phyloP scores from a whole-genome alignment of 2,329 filamentous ascomycete species.

The Byssoonygena ceratinophila region DNA sequence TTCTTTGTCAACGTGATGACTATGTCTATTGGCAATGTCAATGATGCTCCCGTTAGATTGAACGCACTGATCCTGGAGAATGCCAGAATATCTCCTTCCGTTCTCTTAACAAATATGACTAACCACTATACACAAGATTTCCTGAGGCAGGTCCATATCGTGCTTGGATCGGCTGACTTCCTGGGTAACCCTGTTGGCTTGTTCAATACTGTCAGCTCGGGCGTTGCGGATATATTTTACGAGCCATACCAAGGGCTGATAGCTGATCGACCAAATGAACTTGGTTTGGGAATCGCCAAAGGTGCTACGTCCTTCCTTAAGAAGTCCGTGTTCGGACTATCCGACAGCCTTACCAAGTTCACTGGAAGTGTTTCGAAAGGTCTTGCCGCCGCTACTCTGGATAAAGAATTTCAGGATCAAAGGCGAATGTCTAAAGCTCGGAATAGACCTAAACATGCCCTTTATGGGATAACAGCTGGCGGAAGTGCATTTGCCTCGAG shows the following conservation, averaged over 20 bases:
- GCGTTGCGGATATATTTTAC: constrained; percentile 96
- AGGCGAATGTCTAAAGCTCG: constrained; percentile 85
- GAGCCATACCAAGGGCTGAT: constrained; percentile 97
- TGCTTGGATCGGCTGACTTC: constrained; percentile 94
- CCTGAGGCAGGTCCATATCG: constrained; percentile 91
- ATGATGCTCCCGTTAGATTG: constrained; percentile 87
- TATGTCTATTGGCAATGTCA: constrained; percentile 98
- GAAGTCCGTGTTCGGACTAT: constrained; percentile 96
- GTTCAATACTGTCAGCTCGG: constrained; percentile 97
- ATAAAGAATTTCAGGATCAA: constrained; percentile 97
- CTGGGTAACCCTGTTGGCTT: constrained; percentile 92
- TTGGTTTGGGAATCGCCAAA: constrained; percentile 90
- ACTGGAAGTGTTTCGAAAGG: constrained; percentile 96
- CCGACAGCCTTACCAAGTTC: constrained; percentile 94
- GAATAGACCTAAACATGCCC: constrained; percentile 90
- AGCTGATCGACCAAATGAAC: constrained; percentile 86
- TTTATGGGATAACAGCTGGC: constrained; percentile 90
- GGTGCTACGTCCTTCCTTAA: constrained; percentile 95
- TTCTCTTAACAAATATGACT: constrained; percentile 74
- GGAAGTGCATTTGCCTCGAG: constrained; percentile 92
- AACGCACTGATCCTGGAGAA: constrained; percentile 94
- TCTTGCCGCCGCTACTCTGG: constrained; percentile 83
- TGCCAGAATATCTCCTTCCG: constrained; percentile 74
- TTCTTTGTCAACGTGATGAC: constrained; percentile 98
- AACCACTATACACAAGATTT: constrained; percentile 97